These are phyloP conservation scores for Crinitomyces ghanaensis DNA, from an alignment of 805 yeast species.

Conservation along the genomic window DNA sequence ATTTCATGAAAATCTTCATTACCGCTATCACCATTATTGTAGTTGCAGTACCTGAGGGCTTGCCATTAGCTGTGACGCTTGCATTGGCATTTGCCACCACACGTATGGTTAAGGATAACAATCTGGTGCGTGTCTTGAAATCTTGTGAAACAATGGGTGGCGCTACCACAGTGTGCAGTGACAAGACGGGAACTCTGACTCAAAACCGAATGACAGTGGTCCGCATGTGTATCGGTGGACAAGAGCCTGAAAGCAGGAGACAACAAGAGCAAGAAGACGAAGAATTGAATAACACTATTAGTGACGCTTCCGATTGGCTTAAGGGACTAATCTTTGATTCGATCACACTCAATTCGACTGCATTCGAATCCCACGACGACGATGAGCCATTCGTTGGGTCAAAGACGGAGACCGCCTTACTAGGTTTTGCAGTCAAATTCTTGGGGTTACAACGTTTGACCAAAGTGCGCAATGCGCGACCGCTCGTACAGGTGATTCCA, in stretches of 20 bases:
- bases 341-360: conserved; percentile 73
- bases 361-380: conserved; percentile 58
- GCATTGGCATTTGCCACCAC: conserved; percentile 98
- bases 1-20: conserved; percentile 74
- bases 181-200: conserved; percentile 94
- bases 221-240: conserved; percentile 51
- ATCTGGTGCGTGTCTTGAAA: conserved; percentile 83
- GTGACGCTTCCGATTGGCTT: conserved; percentile 9
- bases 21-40: conserved; percentile 88
- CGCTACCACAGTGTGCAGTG: conserved; percentile 94
- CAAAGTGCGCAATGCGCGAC: conserved; percentile 31
- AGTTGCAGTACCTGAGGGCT: conserved; percentile 99
- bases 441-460: conserved; percentile 39
- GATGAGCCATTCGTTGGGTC: conserved; percentile 72
- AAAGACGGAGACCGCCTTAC: conserved; percentile 86
- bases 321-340: conserved; percentile 36
- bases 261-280: not conserved
- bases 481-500: conserved; percentile 64
- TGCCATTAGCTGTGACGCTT: conserved; percentile 92
- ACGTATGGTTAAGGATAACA: conserved; percentile 93
- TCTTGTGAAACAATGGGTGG: conserved; percentile 99
- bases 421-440: conserved; percentile 51
- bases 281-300: conserved; percentile 1
- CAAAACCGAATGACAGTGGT: conserved; percentile 91
- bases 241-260: conserved; percentile 6